These are phyloP conservation scores for Citrus reticulata DNA, from an alignment of 345 rosid genomes.

Conservation along the genomic window DNA sequence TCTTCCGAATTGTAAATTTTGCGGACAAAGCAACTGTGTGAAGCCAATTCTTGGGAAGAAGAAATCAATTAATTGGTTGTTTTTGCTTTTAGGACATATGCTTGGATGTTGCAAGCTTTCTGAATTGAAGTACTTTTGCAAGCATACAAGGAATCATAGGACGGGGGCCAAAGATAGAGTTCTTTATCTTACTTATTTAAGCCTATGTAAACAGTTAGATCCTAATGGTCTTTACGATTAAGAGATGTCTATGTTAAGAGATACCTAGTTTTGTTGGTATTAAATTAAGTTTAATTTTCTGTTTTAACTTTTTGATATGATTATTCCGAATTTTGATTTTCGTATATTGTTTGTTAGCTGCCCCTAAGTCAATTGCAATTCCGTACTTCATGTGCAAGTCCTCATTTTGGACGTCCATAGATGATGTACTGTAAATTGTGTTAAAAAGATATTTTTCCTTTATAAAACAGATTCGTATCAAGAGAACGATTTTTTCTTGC, in stretches of 20 bases:
- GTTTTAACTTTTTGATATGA: background rate
- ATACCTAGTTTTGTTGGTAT: background rate
- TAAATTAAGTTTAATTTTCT: too few relatives aligned
- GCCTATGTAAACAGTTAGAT: conserved; percentile 30
- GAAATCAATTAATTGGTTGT: conserved; percentile 34
- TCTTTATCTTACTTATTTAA: conserved; percentile 36
- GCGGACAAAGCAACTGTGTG: conserved; percentile 12
- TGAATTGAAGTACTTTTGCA: conserved; percentile 39
- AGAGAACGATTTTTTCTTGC: too few relatives aligned
- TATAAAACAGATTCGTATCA: too few relatives aligned
- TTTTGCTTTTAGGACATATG: conserved; percentile 33
- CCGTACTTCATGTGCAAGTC: too few relatives aligned
- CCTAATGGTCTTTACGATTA: conserved; percentile 13
- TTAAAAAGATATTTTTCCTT: too few relatives aligned
- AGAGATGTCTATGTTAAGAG: background rate
- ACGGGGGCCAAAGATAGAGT: conserved; percentile 44
- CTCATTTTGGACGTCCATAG: too few relatives aligned
- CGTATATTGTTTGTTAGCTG: too few relatives aligned
- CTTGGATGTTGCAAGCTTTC: conserved; percentile 36
- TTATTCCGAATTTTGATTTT: too few relatives aligned
- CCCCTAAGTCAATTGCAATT: too few relatives aligned
- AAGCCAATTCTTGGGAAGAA: conserved; percentile 27
- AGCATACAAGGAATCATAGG: conserved; percentile 36
- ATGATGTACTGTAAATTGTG: too few relatives aligned
- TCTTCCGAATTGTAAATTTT: conserved; percentile 20